Evolutionary conservation across 345 rosid species (phyloP).

Genomic region (Iberis pinnata): DNA sequence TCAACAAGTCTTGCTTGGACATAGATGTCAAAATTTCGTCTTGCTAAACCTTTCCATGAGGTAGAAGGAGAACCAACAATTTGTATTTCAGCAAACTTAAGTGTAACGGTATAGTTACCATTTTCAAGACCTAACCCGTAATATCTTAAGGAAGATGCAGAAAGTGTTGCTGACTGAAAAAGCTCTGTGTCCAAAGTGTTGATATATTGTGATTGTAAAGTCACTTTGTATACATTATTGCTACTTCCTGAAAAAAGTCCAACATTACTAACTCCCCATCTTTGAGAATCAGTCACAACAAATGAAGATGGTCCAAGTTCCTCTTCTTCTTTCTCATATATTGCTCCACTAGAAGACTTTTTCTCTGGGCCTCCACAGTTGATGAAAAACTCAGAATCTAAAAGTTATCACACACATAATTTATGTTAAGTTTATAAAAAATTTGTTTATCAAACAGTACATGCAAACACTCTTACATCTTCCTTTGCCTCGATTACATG

Average conservation of each 20-base stretch:
- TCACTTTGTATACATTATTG: constrained; percentile 20
- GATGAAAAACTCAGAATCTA: constrained; percentile 47
- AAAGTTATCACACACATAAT: too few relatives aligned
- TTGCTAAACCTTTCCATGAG: constrained; percentile 38
- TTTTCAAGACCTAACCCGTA: constrained; percentile 31
- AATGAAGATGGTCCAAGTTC: constrained; percentile 52
- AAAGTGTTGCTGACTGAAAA: constrained; percentile 28
- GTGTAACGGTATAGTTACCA: constrained; percentile 29
- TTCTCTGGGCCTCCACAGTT: constrained; percentile 58
- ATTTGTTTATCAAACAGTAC: too few relatives aligned
- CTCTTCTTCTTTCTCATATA: constrained; percentile 40
- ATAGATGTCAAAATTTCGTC: constrained; percentile 40
- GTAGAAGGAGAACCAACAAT: constrained; percentile 16
- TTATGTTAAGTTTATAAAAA: too few relatives aligned
- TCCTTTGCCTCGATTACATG: constrained; percentile 47
- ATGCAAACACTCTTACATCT: constrained; percentile 36
- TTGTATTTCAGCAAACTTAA: constrained; percentile 44
- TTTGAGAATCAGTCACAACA: constrained; percentile 29
- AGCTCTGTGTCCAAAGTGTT: constrained; percentile 36
- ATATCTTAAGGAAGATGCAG: constrained; percentile 28
- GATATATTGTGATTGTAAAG: constrained; percentile 23
- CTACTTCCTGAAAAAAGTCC: constrained; percentile 34
- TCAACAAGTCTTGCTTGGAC: constrained; percentile 37
- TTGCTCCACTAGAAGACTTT: constrained; percentile 21
- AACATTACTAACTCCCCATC: constrained; percentile 47